A percentile compares a stretch with the other conserved stretches of the same genome.
phyloP scores from a whole-genome alignment of 2,329 filamentous ascomycete species.

The Claviceps maximensis region DNA sequence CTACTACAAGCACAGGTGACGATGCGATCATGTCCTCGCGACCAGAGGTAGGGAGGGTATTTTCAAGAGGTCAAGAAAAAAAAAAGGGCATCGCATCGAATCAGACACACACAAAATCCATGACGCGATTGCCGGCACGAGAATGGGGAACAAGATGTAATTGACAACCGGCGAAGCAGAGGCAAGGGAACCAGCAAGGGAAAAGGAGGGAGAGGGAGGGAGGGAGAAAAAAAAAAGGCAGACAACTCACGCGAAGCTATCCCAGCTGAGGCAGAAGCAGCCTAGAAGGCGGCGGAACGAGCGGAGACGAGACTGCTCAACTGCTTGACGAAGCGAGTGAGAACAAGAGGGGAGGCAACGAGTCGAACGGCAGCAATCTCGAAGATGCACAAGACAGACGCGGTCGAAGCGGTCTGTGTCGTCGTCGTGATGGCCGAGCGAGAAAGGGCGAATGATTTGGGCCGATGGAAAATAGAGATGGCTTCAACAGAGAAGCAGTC shows the following conservation, averaged over 20 bases:
- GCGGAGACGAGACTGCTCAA: not conserved
- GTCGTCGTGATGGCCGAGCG: not conserved
- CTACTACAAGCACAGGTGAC: not conserved
- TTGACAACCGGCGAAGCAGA: not conserved
- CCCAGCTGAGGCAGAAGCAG: slow-evolving; percentile 17
- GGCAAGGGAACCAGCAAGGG: not conserved
- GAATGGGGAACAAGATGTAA: not conserved
- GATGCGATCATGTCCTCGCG: not conserved
- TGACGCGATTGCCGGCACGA: not conserved
- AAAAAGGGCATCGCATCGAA: not conserved
- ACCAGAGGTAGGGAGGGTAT: not conserved
- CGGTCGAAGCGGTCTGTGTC: not conserved
- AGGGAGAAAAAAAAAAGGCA: slow-evolving; percentile 6
- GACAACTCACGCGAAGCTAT: slow-evolving; percentile 20
- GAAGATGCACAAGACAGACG: too few relatives aligned
- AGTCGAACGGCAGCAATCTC: not conserved
- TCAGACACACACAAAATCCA: not conserved
- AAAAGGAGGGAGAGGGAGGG: not conserved
- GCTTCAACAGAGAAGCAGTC: not conserved
- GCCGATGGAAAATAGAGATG: not conserved
- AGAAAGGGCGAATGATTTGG: not conserved
- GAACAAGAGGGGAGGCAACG: not conserved
- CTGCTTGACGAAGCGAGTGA: not conserved
- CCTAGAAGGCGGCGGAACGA: slow-evolving; percentile 9
- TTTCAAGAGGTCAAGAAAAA: not conserved